phyloP scores from a whole-genome alignment of 2,329 filamentous ascomycete species.

The Malbranchea cinnamomea region DNA sequence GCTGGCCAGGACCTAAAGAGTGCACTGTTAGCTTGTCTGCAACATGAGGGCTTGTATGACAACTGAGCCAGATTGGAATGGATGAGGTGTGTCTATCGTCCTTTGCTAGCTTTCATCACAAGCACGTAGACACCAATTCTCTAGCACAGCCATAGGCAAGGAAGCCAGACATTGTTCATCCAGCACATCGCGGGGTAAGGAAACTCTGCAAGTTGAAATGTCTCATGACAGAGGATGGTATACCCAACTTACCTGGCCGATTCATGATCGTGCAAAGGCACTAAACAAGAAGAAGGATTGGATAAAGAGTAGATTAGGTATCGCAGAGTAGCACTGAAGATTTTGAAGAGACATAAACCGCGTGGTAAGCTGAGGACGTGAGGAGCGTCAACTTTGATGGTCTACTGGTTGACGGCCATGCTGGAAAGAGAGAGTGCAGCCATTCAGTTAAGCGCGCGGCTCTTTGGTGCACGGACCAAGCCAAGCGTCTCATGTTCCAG shows the following conservation, averaged over 20 bases:
- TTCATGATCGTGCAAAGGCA: slow-evolving; percentile 7
- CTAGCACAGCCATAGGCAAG: not conserved
- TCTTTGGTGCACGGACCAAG: slow-evolving; percentile 6
- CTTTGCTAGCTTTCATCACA: not conserved
- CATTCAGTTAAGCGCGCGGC: slow-evolving; percentile 4
- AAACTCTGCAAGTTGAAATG: slow-evolving; percentile 10
- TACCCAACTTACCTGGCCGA: slow-evolving; percentile 10
- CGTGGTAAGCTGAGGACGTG: too few species aligned
- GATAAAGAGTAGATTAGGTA: too few species aligned
- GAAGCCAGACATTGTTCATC: not conserved
- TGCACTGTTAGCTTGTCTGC: not conserved
- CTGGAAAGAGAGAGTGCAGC: too few species aligned
- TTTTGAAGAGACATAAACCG: too few species aligned
- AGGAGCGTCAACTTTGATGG: too few species aligned
- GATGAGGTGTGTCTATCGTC: not conserved
- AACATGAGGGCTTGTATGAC: not conserved
- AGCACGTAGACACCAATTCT: not conserved
- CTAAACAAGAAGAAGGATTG: too few species aligned
- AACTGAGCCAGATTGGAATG: not conserved
- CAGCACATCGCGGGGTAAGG: slow-evolving; percentile 8
- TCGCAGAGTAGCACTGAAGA: too few species aligned
- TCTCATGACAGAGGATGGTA: slow-evolving; percentile 12
- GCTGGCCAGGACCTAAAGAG: slow-evolving; percentile 32
- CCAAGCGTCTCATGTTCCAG: too few species aligned
- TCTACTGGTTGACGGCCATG: slow-evolving; percentile 1